A percentile compares a stretch with the other conserved stretches of the same genome.
Conservation (phyloP, 2,329 filamentous ascomycete genomes). For the Apiospora koreana region DNA sequence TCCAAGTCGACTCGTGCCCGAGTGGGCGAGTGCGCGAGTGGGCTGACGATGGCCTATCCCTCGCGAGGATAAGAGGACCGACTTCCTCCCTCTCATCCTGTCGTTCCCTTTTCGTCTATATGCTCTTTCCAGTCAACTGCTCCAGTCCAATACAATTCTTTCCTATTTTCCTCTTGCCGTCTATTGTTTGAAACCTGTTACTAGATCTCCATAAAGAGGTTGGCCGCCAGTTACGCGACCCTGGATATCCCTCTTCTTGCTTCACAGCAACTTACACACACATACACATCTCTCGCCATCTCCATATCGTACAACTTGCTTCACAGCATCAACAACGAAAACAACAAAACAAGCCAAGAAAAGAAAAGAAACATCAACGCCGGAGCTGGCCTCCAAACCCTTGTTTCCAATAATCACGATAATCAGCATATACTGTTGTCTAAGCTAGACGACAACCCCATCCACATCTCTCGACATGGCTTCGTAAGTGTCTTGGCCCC, state of each 20-base stretch:
- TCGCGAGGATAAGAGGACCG: conserved; percentile 36
- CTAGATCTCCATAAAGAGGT: conserved; percentile 28
- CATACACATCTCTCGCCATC: conserved; percentile 17
- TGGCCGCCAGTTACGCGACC: conserved; percentile 25
- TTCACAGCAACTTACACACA: conserved; percentile 24
- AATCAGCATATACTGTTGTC: conserved; percentile 28
- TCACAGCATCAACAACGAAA: neutral
- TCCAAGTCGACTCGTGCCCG: conserved; percentile 17
- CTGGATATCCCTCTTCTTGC: conserved; percentile 25
- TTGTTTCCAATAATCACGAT: conserved; percentile 28
- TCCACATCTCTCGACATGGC: conserved; percentile 38
- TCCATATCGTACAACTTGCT: neutral
- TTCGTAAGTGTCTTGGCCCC: conserved; percentile 37
- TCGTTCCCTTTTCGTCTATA: conserved; percentile 22
- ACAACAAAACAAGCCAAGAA: neutral
- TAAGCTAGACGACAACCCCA: conserved; percentile 26
- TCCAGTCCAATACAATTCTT: conserved; percentile 30
- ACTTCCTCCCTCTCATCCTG: conserved; percentile 25
- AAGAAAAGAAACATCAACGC: neutral
- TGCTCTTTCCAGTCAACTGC: conserved; percentile 28
- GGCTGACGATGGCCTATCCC: conserved; percentile 30
- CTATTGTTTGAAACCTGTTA: conserved; percentile 19
- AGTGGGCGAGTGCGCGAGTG: conserved; percentile 24
- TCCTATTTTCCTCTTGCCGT: conserved; percentile 22
- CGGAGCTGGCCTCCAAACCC: conserved; percentile 34